Evolutionary conservation across 2,329 filamentous ascomycete species (phyloP), one percentile per base, ranked within the genome.

Genomic region (Fusarium sp.): DNA sequence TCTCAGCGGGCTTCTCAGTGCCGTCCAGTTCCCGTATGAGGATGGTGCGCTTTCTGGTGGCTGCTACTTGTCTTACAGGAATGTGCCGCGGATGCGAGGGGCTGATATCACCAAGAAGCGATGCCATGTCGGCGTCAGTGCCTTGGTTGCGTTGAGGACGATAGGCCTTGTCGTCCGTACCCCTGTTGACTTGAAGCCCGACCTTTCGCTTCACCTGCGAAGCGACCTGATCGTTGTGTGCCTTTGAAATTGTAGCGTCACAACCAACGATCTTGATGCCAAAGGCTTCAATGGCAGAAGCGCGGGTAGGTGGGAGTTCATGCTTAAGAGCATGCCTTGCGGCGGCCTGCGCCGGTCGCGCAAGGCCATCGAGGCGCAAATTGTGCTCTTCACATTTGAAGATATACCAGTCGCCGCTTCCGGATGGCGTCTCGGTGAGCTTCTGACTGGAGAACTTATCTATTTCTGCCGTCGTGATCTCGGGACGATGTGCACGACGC

Each of bases 131-230:
- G 4, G 8, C 8, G 8, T 32, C 28, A n/a, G 18, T 8, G 17
- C 9, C 13, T n/a, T 10, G 6, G 9, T 4, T 11, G 4, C 5
- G 17, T 18, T 6, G 30, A 32, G 11, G 30, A 35, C 22, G 30
- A 35, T 24, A 41, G 1, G 11, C 8, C 6, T 1, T 32, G 28
- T 32, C 28, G 2, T 7, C 15, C 4, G 11, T 7, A 8, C 15
- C 22, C 5, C 5, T 30, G 47, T n/a, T 5, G 6, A 32, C 47
- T 18, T 32, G 26, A 12, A 0, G 0, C 6, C 6, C 7, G 0
- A 14, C 14, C 7, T 8, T 6, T 15, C 20, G 14, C 20, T 20
- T n/a, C 4, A 6, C 4, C 8, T 24, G 11, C n/a, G 12, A 0
- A 3, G 6, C 20, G 15, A 59, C 44, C 2, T 6, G 7, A 5